phyloP scores from a whole-genome alignment of 2,329 filamentous ascomycete genomes.

The Colletotrichum gigasporum region DNA sequence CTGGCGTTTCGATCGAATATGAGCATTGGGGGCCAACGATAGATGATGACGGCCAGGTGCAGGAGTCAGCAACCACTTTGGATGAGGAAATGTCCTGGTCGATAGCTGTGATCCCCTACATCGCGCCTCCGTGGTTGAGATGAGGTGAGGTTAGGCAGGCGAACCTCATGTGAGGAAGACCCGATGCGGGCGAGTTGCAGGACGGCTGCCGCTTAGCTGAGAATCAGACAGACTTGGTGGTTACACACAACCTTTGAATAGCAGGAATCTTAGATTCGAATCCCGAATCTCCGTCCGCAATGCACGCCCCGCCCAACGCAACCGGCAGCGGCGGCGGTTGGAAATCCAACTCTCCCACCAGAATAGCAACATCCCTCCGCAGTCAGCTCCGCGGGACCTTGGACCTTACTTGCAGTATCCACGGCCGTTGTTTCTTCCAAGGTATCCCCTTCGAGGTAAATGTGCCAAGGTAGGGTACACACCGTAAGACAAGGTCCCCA shows the following conservation, averaged over 20 bases:
- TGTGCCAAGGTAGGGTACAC: background rate
- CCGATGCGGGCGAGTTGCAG: constrained; percentile 1
- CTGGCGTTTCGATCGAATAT: no score
- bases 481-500: no score
- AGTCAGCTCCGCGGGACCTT: background rate
- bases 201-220: background rate
- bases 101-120: background rate
- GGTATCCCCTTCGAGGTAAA: no score
- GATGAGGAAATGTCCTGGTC: background rate
- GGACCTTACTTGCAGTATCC: background rate
- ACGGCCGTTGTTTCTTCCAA: background rate
- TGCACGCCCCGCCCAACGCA: background rate
- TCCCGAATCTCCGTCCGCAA: no score
- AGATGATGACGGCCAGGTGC: no score
- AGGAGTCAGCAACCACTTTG: no score
- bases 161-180: constrained; percentile 1
- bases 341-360: background rate
- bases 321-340: background rate
- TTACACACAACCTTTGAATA: background rate
- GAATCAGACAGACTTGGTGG: background rate
- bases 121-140: background rate
- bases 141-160: background rate
- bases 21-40: no score
- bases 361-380: constrained; percentile 5
- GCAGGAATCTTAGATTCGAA: no score